Percentiles rank a stretch among this genome's conserved stretches.
phyloP scores from a whole-genome alignment of 73 alveolate genomes.

The Uronychia setigera region DNA sequence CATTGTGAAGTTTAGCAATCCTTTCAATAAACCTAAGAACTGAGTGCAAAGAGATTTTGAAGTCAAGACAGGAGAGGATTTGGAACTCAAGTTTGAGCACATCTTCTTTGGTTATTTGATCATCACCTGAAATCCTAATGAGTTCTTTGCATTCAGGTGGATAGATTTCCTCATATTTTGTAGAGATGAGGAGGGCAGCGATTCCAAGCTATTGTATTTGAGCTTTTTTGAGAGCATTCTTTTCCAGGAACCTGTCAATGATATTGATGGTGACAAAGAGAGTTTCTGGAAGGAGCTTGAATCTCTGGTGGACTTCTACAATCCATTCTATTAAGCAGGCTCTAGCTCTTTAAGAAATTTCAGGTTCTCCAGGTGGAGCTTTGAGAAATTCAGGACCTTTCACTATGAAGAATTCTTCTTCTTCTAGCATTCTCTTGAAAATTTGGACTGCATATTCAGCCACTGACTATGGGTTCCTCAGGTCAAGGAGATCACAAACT shows the following conservation, averaged over 20 bases:
- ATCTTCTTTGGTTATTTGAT: constrained; percentile 66
- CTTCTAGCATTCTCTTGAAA: constrained; percentile 22
- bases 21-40: constrained; percentile 64
- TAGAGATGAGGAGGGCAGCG: constrained; percentile 78
- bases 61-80: constrained; percentile 68
- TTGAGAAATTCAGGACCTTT: background rate
- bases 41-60: constrained; percentile 72
- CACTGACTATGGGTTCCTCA: constrained; percentile 23
- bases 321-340: constrained; percentile 86
- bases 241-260: constrained; percentile 83
- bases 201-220: constrained; percentile 82
- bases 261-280: constrained; percentile 81
- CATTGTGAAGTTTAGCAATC: constrained; percentile 34
- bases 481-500: background rate
- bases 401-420: constrained; percentile 20
- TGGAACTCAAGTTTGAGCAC: constrained; percentile 71
- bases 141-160: constrained; percentile 88
- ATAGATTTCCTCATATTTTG: constrained; percentile 89
- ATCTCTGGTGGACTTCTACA: constrained; percentile 83
- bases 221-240: constrained; percentile 52
- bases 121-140: constrained; percentile 73
- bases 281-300: constrained; percentile 90
- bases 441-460: constrained; percentile 53
- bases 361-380: constrained; percentile 35
- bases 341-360: constrained; percentile 40